These are phyloP conservation scores for Abelmoschus esculentus DNA, from an alignment of 345 rosid genomes.

Conservation along the genomic window DNA sequence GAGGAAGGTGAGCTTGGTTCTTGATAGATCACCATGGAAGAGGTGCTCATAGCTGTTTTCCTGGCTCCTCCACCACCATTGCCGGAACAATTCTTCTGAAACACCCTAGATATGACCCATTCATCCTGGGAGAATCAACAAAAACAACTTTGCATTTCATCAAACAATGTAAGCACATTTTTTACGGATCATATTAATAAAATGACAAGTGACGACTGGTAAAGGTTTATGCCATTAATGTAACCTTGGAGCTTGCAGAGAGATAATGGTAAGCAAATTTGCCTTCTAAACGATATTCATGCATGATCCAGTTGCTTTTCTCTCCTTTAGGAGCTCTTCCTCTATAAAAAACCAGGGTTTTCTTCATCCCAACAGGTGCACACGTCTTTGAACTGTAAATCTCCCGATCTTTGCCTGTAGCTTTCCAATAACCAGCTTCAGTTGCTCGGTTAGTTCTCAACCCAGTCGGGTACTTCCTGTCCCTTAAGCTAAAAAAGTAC, in stretches of 20 bases:
- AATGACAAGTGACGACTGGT: background rate
- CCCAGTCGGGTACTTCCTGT: slow-evolving; percentile 89
- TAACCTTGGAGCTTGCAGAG: slow-evolving; percentile 69
- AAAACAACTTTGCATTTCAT: background rate
- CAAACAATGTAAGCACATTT: background rate
- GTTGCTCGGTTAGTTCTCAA: slow-evolving; percentile 89
- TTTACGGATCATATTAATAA: too few species aligned
- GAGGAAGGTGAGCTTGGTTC: slow-evolving; percentile 72
- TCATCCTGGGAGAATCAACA: slow-evolving; percentile 46
- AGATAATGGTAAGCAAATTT: slow-evolving; percentile 79
- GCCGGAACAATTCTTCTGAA: slow-evolving; percentile 45
- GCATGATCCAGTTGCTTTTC: slow-evolving; percentile 95
- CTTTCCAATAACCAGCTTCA: slow-evolving; percentile 97
- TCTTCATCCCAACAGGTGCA: slow-evolving; percentile 87
- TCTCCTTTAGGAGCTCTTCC: slow-evolving; percentile 95
- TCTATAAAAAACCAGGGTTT: slow-evolving; percentile 79
- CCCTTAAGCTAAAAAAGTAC: slow-evolving; percentile 83
- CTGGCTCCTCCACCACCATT: slow-evolving; percentile 26
- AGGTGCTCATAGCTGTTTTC: slow-evolving; percentile 33
- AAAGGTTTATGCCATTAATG: background rate
- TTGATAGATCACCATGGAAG: slow-evolving; percentile 22
- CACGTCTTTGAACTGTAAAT: slow-evolving; percentile 77
- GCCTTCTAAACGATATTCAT: slow-evolving; percentile 92
- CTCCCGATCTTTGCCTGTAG: slow-evolving; percentile 90
- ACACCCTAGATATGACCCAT: slow-evolving; percentile 90